phyloP scores from a whole-genome alignment of 1,284 basidiomycete species.

The Neolentinus lepideus region DNA sequence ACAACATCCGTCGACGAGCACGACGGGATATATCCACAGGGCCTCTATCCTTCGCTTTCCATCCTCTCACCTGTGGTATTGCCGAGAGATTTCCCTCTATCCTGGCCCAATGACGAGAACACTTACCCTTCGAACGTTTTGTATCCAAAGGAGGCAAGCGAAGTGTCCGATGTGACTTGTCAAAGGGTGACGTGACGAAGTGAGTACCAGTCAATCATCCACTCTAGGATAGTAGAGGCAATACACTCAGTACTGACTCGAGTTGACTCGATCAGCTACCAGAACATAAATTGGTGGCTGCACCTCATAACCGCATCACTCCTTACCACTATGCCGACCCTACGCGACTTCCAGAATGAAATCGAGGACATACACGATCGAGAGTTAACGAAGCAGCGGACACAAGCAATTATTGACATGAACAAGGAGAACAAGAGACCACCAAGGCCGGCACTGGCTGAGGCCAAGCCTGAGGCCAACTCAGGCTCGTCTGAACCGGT shows the following conservation, averaged over 20 bases:
- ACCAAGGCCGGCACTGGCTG: conserved; percentile 22
- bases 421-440: conserved; percentile 32
- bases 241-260: conserved; percentile 1
- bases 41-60: too few species aligned
- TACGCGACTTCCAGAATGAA: conserved; percentile 67
- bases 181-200: neutral
- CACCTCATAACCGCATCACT: neutral
- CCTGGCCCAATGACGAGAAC: neutral
- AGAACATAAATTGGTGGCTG: neutral
- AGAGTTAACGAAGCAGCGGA: conserved; percentile 55
- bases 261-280: neutral
- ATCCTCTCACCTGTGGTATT: too few species aligned
- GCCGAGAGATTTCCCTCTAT: neutral
- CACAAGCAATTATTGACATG: conserved; percentile 23
- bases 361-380: conserved; percentile 66
- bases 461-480: conserved; percentile 24
- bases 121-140: neutral
- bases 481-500: conserved; percentile 3
- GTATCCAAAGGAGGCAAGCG: neutral
- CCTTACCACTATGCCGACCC: conserved; percentile 42
- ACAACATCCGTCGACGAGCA: too few species aligned
- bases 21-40: too few species aligned
- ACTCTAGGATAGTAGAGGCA: neutral
- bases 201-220: neutral
- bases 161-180: neutral